phyloP scores from a whole-genome alignment of 2,329 filamentous ascomycete species.

The Penicillium crustosum region DNA sequence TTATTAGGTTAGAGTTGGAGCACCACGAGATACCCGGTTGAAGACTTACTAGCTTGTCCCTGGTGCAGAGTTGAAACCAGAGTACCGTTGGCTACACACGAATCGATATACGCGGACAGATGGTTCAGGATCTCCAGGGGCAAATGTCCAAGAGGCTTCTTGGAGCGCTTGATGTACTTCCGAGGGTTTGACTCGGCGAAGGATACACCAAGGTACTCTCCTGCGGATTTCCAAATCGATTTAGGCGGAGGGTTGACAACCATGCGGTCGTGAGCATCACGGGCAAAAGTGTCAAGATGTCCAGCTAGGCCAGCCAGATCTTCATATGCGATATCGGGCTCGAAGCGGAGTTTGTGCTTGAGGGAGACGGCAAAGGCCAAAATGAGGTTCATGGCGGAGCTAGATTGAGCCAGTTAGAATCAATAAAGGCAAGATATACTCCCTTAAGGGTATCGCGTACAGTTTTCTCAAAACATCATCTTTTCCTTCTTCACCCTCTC shows the following conservation, averaged over 20 bases:
- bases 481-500: constrained; percentile 59
- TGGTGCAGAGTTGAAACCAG: constrained; percentile 40
- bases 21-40: background rate
- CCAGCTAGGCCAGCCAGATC: constrained; percentile 69
- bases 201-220: constrained; percentile 72
- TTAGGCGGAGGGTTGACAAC: constrained; percentile 42
- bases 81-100: constrained; percentile 50
- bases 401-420: constrained; percentile 16
- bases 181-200: constrained; percentile 77
- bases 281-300: constrained; percentile 75
- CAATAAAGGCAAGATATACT: background rate
- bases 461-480: constrained; percentile 69
- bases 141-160: constrained; percentile 75
- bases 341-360: constrained; percentile 81
- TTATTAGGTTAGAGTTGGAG: constrained; percentile 8
- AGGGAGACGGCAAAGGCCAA: constrained; percentile 74
- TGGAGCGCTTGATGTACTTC: constrained; percentile 71
- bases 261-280: constrained; percentile 51
- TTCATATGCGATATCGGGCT: constrained; percentile 74
- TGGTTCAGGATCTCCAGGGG: constrained; percentile 78
- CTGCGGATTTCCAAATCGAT: constrained; percentile 61
- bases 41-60: constrained; percentile 36
- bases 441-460: constrained; percentile 26
- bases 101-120: constrained; percentile 65
- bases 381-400: constrained; percentile 71